Evolutionary conservation across 2,329 filamentous ascomycete species (phyloP), one percentile per base, ranked within the genome.

Genomic region (Ramularia collo-cygni): DNA sequence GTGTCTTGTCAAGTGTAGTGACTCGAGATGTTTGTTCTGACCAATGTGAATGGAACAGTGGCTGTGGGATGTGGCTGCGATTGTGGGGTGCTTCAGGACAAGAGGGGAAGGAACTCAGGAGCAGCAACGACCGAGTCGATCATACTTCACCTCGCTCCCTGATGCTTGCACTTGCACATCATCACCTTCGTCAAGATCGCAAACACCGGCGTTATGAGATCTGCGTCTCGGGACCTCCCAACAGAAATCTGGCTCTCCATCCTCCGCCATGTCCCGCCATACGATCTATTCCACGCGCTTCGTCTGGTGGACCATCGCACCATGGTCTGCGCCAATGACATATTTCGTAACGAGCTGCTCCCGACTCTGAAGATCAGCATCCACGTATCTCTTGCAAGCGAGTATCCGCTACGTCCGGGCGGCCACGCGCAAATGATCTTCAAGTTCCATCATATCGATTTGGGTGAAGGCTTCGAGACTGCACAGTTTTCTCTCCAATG

Each of bases 221-320:
- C 38, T 38, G 40, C 33, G 19, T 32, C 35, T 33, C 28, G 24
- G 33, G 14, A 35, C 19, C 17, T 35, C 8, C 38, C 31, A 14
- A 40, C 38, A 4, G 38, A 40, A 19, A 26, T 40, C 24, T 33
- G 33, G 28, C 38, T 40, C 10, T 35, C 38, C 10, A 40, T 35
- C 21, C 38, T 40, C 8, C 19, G 30, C 14, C 38, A 29, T 26
- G 26, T 21, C 24, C 12, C 16, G 8, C 14, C 38, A 28, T 26
- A 27, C 15, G 12, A 34, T 9, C 29, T 40, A n/a, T 40, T 40
- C n/a, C 19, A 17, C 16, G 16, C n/a, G 4, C 13, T 35, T 14
- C 38, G 38, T 5, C 19, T 29, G 12, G 24, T 40, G 5, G 26
- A 32, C 3, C 15, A 16, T 15, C 38, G 26, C 30, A 35, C 33